A percentile compares a stretch with the other conserved stretches of the same genome.
phyloP scores from a whole-genome alignment of 1,284 basidiomycete species.

The Hymenochaete sp. region DNA sequence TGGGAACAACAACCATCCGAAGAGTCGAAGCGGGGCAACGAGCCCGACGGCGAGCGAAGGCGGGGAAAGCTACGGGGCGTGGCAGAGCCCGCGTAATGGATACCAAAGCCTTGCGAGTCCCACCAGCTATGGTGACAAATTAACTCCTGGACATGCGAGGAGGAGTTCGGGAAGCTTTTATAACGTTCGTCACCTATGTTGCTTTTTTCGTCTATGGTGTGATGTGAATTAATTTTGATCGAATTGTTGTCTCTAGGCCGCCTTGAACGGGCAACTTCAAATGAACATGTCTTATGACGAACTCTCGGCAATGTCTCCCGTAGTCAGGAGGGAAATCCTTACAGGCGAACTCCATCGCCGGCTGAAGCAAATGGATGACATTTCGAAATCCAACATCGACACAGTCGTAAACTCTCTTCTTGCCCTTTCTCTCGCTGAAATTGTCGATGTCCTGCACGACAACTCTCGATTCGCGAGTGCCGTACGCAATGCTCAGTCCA shows the following conservation, averaged over 20 bases:
- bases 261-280: constrained; percentile 66
- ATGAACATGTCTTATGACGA: constrained; percentile 77
- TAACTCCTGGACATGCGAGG: constrained; percentile 62
- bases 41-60: constrained; percentile 73
- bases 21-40: constrained; percentile 69
- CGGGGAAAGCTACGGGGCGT: constrained; percentile 62
- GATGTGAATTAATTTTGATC: constrained; percentile 3
- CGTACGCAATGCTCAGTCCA: constrained; percentile 39
- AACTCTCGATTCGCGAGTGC: constrained; percentile 54
- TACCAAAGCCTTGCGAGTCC: constrained; percentile 22
- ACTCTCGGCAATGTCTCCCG: constrained; percentile 67
- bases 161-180: constrained; percentile 78
- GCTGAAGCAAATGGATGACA: constrained; percentile 47
- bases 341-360: constrained; percentile 73
- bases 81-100: constrained; percentile 61
- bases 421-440: constrained; percentile 59
- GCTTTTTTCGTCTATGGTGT: background rate
- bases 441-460: constrained; percentile 69
- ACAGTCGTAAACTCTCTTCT: constrained; percentile 62
- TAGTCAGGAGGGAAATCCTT: constrained; percentile 76
- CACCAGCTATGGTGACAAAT: constrained; percentile 32
- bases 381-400: constrained; percentile 50
- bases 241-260: constrained; percentile 44
- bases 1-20: constrained; percentile 64
- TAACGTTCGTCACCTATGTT: constrained; percentile 41